Percentiles rank a stretch among this genome's conserved stretches.
phyloP scores from a whole-genome alignment of 257 asterid species.

The Nicotiana tabacum region DNA sequence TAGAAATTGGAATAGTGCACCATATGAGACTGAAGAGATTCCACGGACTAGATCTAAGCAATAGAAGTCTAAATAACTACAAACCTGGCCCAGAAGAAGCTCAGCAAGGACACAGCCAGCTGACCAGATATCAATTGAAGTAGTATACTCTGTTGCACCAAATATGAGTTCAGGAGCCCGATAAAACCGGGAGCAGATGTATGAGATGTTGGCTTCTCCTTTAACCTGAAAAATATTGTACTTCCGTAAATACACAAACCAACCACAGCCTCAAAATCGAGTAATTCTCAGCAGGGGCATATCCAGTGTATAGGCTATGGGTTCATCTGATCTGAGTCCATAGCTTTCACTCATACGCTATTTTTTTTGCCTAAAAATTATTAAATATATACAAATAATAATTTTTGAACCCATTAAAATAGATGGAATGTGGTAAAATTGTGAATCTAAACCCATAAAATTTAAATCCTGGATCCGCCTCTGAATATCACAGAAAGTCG shows the following conservation, averaged over 20 bases:
- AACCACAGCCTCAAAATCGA: neutral
- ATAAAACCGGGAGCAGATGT: slow-evolving; percentile 91
- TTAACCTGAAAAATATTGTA: slow-evolving; percentile 43
- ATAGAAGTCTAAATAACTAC: slow-evolving; percentile 6
- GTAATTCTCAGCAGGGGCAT: neutral
- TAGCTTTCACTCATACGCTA: too few species aligned
- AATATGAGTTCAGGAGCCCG: slow-evolving; percentile 99
- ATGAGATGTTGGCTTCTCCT: slow-evolving; percentile 93
- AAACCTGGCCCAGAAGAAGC: slow-evolving; percentile 91
- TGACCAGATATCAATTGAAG: slow-evolving; percentile 96
- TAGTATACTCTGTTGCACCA: slow-evolving; percentile 90
- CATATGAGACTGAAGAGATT: neutral
- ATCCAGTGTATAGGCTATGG: too few species aligned
- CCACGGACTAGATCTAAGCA: neutral
- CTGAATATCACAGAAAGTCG: neutral
- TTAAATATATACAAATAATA: too few species aligned
- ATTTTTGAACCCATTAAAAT: too few species aligned
- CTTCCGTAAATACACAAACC: neutral
- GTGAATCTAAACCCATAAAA: too few species aligned
- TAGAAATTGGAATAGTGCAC: slow-evolving; percentile 15
- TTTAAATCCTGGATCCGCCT: too few species aligned
- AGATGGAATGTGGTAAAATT: too few species aligned
- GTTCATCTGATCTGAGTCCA: too few species aligned
- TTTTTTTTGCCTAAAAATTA: too few species aligned
- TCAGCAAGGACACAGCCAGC: slow-evolving; percentile 97